Percentiles rank a stretch among this genome's conserved stretches.
Evolutionary conservation across 495 filamentous ascomycete species (phyloP).

Genomic region (Aspergillus diversus): DNA sequence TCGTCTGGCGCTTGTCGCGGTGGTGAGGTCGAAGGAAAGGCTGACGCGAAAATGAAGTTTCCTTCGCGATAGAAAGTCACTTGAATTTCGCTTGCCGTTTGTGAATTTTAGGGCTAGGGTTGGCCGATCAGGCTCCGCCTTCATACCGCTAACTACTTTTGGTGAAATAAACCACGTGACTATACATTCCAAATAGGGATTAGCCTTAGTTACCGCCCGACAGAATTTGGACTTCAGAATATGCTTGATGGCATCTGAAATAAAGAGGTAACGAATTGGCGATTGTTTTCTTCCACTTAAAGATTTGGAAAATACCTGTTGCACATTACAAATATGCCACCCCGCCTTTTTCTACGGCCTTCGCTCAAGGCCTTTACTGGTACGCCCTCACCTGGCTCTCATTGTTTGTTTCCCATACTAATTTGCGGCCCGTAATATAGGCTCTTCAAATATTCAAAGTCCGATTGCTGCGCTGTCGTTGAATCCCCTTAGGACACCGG

Average conservation of each 20-base stretch:
- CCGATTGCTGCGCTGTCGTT: slow-evolving; percentile 34
- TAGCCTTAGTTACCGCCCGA: slow-evolving; percentile 32
- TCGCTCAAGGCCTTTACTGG: slow-evolving; percentile 65
- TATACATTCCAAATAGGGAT: slow-evolving; percentile 16
- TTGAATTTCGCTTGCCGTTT: slow-evolving; percentile 49
- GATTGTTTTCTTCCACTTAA: not conserved
- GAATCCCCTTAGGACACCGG: slow-evolving; percentile 36
- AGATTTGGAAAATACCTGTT: slow-evolving; percentile 4
- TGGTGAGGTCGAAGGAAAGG: slow-evolving; percentile 42
- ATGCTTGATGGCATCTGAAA: slow-evolving; percentile 1
- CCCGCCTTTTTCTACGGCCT: slow-evolving; percentile 67
- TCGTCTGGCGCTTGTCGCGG: slow-evolving; percentile 55
- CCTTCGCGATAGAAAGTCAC: slow-evolving; percentile 30
- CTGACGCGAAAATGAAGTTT: slow-evolving; percentile 40
- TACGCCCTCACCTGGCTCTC: slow-evolving; percentile 35
- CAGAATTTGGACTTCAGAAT: slow-evolving; percentile 39
- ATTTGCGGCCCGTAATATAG: slow-evolving; percentile 22
- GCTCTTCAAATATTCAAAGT: slow-evolving; percentile 37
- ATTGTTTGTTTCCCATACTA: not conserved
- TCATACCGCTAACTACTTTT: not conserved
- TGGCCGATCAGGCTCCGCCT: slow-evolving; percentile 20
- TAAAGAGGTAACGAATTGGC: not conserved
- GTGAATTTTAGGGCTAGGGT: slow-evolving; percentile 49
- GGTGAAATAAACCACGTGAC: slow-evolving; percentile 15
- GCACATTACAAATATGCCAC: slow-evolving; percentile 62